Evolutionary conservation across 2,329 filamentous ascomycete species (phyloP).

Genomic region (Calonectria multiphialidica): DNA sequence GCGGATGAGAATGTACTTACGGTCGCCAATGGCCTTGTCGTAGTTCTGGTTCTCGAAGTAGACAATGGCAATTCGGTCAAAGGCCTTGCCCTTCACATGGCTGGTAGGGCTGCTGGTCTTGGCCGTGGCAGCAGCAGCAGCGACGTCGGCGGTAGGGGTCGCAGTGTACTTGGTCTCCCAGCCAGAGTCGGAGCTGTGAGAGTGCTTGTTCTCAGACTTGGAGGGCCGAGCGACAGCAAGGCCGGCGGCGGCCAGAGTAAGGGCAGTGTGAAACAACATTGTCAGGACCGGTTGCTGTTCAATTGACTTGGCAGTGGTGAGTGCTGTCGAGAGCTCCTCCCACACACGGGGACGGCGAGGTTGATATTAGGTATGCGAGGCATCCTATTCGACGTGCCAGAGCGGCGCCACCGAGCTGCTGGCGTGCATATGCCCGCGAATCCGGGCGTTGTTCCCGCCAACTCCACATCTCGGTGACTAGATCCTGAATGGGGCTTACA

Average conservation of each 20-base stretch:
- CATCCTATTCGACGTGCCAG: not conserved
- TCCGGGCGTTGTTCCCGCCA: conserved; percentile 18
- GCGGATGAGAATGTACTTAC: conserved; percentile 50
- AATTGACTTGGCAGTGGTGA: conserved; percentile 4
- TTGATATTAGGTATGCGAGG: conserved; percentile 9
- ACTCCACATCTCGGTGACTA: conserved; percentile 30
- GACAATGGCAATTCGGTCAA: conserved; percentile 79
- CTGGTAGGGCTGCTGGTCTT: conserved; percentile 71
- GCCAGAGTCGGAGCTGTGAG: conserved; percentile 20
- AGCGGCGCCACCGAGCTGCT: conserved; percentile 10
- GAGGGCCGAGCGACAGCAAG: conserved; percentile 38
- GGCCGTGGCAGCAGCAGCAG: conserved; percentile 70
- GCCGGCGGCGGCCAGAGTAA: conserved; percentile 42
- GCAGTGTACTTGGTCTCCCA: conserved; percentile 62
- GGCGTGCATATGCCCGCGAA: not conserved
- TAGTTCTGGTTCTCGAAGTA: conserved; percentile 85
- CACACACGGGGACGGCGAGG: not conserved
- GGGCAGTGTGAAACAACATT: conserved; percentile 37
- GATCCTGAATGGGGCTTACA: conserved; percentile 8
- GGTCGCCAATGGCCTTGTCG: conserved; percentile 72
- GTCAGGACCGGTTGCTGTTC: not conserved
- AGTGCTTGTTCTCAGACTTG: not conserved
- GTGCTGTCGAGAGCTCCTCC: not conserved
- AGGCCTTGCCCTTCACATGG: conserved; percentile 76
- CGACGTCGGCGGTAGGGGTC: conserved; percentile 63